Evolutionary conservation across 108 stramenopile genomes (phyloP).

Genomic region (Cyclotella baltica): DNA sequence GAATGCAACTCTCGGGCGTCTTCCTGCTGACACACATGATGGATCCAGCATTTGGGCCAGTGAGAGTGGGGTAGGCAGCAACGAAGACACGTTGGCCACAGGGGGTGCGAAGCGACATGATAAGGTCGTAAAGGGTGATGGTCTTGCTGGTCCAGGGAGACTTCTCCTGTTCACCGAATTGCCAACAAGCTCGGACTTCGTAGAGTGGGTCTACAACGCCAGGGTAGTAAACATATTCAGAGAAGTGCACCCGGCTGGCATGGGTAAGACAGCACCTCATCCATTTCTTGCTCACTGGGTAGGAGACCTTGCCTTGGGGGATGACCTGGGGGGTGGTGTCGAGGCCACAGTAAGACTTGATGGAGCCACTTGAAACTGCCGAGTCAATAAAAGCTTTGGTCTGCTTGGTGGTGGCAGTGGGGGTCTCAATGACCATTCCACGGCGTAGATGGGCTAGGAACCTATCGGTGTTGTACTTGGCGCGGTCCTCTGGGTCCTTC

Average conservation of each 20-base stretch:
- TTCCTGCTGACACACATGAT: no score
- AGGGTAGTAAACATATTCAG: background rate
- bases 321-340: background rate
- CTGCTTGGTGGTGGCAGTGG: background rate
- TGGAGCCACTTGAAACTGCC: background rate
- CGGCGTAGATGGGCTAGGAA: background rate
- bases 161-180: background rate
- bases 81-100: background rate
- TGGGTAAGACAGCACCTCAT: background rate
- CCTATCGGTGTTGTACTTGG: background rate
- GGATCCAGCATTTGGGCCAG: background rate
- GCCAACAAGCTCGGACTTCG: background rate
- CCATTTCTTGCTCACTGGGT: background rate
- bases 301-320: background rate
- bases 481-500: background rate
- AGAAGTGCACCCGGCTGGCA: background rate
- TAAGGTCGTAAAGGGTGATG: background rate
- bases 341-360: background rate
- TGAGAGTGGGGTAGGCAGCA: background rate
- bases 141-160: background rate
- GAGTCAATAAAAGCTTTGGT: background rate
- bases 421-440: background rate
- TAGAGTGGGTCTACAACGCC: background rate
- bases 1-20: no score
- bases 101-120: background rate